Conservation (phyloP, 106 monocot species). For the Dendrobium huoshanense region DNA sequence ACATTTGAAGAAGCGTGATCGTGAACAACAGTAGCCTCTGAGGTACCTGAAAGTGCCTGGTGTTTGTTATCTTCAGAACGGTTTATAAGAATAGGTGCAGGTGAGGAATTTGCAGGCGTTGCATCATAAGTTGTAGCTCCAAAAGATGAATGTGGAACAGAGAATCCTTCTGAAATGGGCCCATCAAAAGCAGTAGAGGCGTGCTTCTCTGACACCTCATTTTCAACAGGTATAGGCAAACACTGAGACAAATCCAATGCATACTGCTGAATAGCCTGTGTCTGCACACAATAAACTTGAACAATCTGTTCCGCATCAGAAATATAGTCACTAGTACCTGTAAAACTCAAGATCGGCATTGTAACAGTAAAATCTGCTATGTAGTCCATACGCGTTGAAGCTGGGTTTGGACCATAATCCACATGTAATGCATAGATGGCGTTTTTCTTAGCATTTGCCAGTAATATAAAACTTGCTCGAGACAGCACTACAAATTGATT, state of each 20-base stretch:
- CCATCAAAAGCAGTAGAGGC: conserved; percentile 19
- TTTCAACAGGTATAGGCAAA: conserved; percentile 50
- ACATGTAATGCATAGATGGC: conserved; percentile 96
- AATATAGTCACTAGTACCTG: conserved; percentile 61
- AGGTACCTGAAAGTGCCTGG: conserved; percentile 8
- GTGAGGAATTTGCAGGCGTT: conserved; percentile 23
- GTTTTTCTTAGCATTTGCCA: conserved; percentile 98
- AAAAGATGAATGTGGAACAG: conserved; percentile 15
- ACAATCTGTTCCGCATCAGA: conserved; percentile 75
- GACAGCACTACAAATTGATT: conserved; percentile 90
- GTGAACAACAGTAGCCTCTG: conserved; percentile 16
- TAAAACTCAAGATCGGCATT: conserved; percentile 98
- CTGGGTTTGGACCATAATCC: conserved; percentile 70
- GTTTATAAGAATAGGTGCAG: conserved; percentile 17
- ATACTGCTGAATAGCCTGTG: conserved; percentile 99
- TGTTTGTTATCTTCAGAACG: conserved; percentile 19
- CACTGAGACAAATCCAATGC: conserved; percentile 84
- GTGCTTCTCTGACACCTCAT: conserved; percentile 26
- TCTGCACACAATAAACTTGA: conserved; percentile 96
- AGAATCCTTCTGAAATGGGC: conserved; percentile 23
- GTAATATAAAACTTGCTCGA: conserved; percentile 65
- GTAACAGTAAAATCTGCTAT: conserved; percentile 94
- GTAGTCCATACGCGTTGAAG: conserved; percentile 83
- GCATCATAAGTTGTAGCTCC: conserved; percentile 19
- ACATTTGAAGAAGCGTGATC: conserved; percentile 21